phyloP scores from a whole-genome alignment of 441 rosid species.

The Melastoma candidum region DNA sequence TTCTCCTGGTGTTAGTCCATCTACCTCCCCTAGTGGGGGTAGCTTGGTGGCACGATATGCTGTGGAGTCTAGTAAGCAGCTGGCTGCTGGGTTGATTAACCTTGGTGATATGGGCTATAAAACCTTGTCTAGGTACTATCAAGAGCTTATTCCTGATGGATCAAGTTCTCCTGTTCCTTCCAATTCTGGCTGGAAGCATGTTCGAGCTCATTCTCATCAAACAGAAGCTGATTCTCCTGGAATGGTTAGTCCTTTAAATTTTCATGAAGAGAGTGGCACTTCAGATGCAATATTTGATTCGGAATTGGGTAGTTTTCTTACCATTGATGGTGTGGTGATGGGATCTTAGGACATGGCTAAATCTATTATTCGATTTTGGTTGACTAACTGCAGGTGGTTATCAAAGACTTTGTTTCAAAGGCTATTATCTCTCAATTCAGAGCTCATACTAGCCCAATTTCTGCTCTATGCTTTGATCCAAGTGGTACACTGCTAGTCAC shows the following conservation, averaged over 20 bases:
- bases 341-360: too few species aligned
- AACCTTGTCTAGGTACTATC: slow-evolving; percentile 75
- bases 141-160: slow-evolving; percentile 76
- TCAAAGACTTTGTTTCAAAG: slow-evolving; percentile 75
- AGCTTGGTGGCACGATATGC: slow-evolving; percentile 88
- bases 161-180: slow-evolving; percentile 68
- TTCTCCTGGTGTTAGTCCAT: slow-evolving; percentile 88
- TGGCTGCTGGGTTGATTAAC: slow-evolving; percentile 73
- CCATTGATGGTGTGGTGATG: too few species aligned
- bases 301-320: too few species aligned
- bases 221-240: slow-evolving; percentile 76
- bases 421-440: slow-evolving; percentile 75
- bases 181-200: slow-evolving; percentile 71
- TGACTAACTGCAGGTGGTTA: slow-evolving; percentile 55
- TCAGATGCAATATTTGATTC: too few species aligned
- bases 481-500: slow-evolving; percentile 90
- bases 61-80: slow-evolving; percentile 89
- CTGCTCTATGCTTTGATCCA: slow-evolving; percentile 91
- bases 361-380: too few species aligned
- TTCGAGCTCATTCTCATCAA: slow-evolving; percentile 28
- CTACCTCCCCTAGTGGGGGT: slow-evolving; percentile 81
- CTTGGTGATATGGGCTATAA: slow-evolving; percentile 90
- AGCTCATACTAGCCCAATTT: slow-evolving; percentile 92
- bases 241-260: slow-evolving; percentile 50
- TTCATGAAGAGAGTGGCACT: too few species aligned